Evolutionary conservation across 2,329 filamentous ascomycete genomes (phyloP).

Genomic region (Curvularia spicifera): DNA sequence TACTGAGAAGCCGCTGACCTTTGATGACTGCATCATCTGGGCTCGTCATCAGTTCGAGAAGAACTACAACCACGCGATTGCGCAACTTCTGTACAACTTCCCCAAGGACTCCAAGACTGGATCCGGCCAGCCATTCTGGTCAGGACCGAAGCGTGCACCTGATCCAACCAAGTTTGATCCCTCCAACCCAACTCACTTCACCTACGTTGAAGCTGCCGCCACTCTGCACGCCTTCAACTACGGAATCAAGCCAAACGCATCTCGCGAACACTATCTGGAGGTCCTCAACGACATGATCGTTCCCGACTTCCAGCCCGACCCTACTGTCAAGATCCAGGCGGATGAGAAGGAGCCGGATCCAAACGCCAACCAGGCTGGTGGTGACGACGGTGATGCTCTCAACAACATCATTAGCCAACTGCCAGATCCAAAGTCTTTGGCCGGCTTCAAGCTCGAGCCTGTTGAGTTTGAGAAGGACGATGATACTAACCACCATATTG

Average conservation of each 20-base stretch:
- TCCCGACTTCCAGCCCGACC: conserved; percentile 89
- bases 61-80: conserved; percentile 95
- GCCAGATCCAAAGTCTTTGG: conserved; percentile 78
- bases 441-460: conserved; percentile 85
- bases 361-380: conserved; percentile 68
- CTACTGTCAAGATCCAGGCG: conserved; percentile 94
- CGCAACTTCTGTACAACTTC: conserved; percentile 95
- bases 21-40: conserved; percentile 97
- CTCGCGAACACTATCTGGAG: conserved; percentile 74
- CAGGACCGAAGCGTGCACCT: conserved; percentile 94
- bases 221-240: conserved; percentile 98
- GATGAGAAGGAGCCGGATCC: conserved; percentile 95
- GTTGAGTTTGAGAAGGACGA: conserved; percentile 99
- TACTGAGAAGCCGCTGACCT: conserved; percentile 86
- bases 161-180: conserved; percentile 88
- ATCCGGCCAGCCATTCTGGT: conserved; percentile 93
- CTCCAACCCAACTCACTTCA: conserved; percentile 83
- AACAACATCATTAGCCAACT: conserved; percentile 73
- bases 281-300: conserved; percentile 93
- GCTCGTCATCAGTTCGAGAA: conserved; percentile 92
- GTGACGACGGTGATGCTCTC: conserved; percentile 78
- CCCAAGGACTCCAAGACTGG: conserved; percentile 92
- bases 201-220: conserved; percentile 85
- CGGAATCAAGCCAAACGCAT: conserved; percentile 84
- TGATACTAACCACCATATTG: conserved; percentile 96